Base-by-base conservation (phyloP, 805 yeast species). In the Candida cerambycidarum region DNA sequence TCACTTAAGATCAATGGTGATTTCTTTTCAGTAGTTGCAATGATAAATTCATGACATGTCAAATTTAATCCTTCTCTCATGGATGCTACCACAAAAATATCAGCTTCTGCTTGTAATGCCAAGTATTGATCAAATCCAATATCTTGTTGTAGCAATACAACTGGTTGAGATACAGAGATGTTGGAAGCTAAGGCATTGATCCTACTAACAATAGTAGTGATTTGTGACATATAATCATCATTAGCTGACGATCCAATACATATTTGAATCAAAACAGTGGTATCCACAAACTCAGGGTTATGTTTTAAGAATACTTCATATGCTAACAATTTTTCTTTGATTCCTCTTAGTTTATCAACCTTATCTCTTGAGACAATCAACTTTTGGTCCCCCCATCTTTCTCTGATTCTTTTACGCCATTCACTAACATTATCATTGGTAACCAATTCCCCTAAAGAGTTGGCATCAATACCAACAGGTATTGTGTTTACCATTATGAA, bases 61-160 rank as follows among this genome's bases (percentile, higher is more conserved):
- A 93, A 72, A 55, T 93, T 93, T 89, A 93, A 86, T 18, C 99
- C 99, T 62, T 93, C 99, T 58, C 99, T 82, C 73, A 92, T 78
- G 1, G 96, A 86, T 8, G 95, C 82, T 1, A 92, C 97, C 33
- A 86, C 81, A 56, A 93, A 93, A 1, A 80, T 72, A 51, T 88
- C 95, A 1, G 98, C 96, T 58, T 89, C 97, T 28, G 81, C 69
- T 35, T 86, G 76, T 38, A 93, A 67, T 0, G 96, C 98, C 45
- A 93, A 62, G 58, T 93, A 93, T 63, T 93, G 98, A 43, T 81
- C 85, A 58, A 87, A 92, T 29, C 82, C 90, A 41, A 93, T 79
- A 52, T 92, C 97, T 60, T 89, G 95, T 51, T 88, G 92, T 37
- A 93, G 67, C 25, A 90, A 76, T 1, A 89, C 89, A 4, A 93